Base-by-base conservation (phyloP, 805 yeast genomes). In the Candida ortonii region DNA sequence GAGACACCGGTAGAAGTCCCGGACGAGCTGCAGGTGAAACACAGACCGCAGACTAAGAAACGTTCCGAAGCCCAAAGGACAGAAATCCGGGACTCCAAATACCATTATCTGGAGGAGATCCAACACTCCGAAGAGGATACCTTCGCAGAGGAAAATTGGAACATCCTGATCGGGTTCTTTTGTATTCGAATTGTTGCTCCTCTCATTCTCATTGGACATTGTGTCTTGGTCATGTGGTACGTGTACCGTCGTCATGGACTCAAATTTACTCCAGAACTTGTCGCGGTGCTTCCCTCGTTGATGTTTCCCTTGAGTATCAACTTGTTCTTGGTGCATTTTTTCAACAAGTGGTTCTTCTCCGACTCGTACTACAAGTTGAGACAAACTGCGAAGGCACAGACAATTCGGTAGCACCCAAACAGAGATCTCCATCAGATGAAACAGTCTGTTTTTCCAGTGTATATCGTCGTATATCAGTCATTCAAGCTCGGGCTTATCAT, bases 161-260 rank as follows among this genome's bases (percentile, higher is more conserved):
- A 18, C 13, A 22, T 30, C 10, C 20, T 53, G 20, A 38, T 58
- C 34, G 63, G 63, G 3, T 59, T 49, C 29, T 30, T 52, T 2
- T 25, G 36, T 2, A 39, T 59, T 13, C 33, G 64, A 18, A 30
- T 58, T 3, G 19, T 43, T 2, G 40, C 56, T 3, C 64, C 63
- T 11, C 12, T 53, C 2, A 16, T 58, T 8, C 43, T 59, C 7
- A 31, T 58, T 7, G 6, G 38, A 2, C 63, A 59, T 30, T 50
- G 55, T 19, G 12, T 45, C 4, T 13, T 29, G 1, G 19, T 50
- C 9, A 39, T 54, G 20, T 30, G 36, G 25, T 38, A 38, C 19
- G 18, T 53, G 9, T 56, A 49, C 46, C 35, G 33, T 21, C 27
- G 38, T 17, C 40, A 43, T 25, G 46, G 42, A 1, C 46, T 51